A percentile compares a stretch with the other conserved stretches of the same genome.
Conservation (phyloP, 257 asterid genomes). For the Cruciata laevipes region DNA sequence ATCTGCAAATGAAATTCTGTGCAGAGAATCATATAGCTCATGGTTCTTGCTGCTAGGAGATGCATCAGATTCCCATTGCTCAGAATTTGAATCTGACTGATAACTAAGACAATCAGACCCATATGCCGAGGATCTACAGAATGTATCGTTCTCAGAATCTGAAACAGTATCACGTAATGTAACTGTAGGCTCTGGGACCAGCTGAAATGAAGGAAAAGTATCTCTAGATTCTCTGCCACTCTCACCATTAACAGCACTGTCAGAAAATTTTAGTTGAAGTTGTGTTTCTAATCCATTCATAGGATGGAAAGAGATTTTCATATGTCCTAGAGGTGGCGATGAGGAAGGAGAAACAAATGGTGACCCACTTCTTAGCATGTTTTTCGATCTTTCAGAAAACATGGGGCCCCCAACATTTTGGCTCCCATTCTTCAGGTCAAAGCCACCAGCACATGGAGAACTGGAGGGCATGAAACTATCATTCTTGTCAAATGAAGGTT, state of each 20-base stretch:
- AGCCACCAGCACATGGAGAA: conserved; percentile 24
- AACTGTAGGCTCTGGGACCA: conserved; percentile 67
- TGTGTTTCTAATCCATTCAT: conserved; percentile 53
- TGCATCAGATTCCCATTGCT: conserved; percentile 73
- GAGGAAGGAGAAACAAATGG: conserved; percentile 57
- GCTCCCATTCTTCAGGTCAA: conserved; percentile 28
- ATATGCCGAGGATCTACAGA: conserved; percentile 75
- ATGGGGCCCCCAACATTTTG: conserved; percentile 27
- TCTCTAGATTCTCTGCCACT: conserved; percentile 39
- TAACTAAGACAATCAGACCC: conserved; percentile 60
- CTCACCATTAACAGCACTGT: conserved; percentile 39
- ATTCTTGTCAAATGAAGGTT: conserved; percentile 32
- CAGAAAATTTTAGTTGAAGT: conserved; percentile 70
- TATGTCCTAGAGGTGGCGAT: conserved; percentile 91
- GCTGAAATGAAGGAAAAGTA: conserved; percentile 84
- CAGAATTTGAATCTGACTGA: conserved; percentile 72
- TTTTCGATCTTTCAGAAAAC: conserved; percentile 39
- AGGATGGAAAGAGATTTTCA: conserved; percentile 92
- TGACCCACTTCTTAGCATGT: conserved; percentile 39
- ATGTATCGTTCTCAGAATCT: conserved; percentile 85
- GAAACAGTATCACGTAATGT: conserved; percentile 44
- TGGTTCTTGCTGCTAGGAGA: conserved; percentile 60
- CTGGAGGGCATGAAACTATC: conserved; percentile 23
- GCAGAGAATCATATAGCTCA: conserved; percentile 56
- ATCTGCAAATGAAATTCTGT: conserved; percentile 56